Percentiles rank a stretch among this genome's conserved stretches.
Conservation (phyloP, 495 filamentous ascomycete genomes). For the Eremomyces bilateralis region DNA sequence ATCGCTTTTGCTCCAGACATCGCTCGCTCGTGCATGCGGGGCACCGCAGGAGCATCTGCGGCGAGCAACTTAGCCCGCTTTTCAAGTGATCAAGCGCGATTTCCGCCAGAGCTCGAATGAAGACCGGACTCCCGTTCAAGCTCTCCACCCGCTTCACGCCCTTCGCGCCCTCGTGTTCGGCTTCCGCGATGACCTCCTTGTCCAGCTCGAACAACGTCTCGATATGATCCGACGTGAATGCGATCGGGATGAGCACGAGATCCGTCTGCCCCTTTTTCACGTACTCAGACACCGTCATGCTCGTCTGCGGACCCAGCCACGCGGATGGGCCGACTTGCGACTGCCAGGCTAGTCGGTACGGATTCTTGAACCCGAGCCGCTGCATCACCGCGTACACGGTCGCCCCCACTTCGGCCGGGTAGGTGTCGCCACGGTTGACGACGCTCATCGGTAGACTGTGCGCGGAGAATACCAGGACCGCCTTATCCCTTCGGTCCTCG, state of each 20-base stretch:
- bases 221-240: constrained; percentile 96
- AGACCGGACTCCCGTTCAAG: constrained; percentile 76
- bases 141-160: constrained; percentile 83
- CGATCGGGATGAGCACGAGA: constrained; percentile 80
- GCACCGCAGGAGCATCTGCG: constrained; percentile 80
- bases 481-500: constrained; percentile 48
- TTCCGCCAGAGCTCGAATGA: constrained; percentile 77
- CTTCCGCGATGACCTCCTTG: constrained; percentile 83
- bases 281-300: constrained; percentile 67
- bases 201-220: constrained; percentile 95
- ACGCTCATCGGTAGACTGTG: constrained; percentile 95
- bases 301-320: constrained; percentile 91
- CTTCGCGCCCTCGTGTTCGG: constrained; percentile 32
- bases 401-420: constrained; percentile 92
- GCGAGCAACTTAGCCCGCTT: constrained; percentile 43
- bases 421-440: constrained; percentile 86
- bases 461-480: constrained; percentile 80
- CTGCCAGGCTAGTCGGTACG: constrained; percentile 91
- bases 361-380: constrained; percentile 62
- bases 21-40: constrained; percentile 82
- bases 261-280: constrained; percentile 82
- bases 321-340: constrained; percentile 89
- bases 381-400: constrained; percentile 95
- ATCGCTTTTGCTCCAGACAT: constrained; percentile 79
- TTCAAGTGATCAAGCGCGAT: constrained; percentile 61